Evolutionary conservation across 306 rosid genomes (phyloP).

Genomic region (Sicyos baderoa): DNA sequence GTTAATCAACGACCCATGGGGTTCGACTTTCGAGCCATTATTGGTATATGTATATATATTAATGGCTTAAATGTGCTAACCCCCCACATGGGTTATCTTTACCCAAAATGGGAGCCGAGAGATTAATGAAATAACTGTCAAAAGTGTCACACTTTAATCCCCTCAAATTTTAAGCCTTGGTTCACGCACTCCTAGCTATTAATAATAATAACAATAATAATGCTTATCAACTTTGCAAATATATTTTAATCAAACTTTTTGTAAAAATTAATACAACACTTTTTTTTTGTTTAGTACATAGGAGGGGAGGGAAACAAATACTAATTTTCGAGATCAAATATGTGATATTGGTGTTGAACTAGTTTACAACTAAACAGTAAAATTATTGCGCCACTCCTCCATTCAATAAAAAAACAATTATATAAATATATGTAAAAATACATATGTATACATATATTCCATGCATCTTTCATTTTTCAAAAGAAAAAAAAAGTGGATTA

Average conservation of each 20-base stretch:
- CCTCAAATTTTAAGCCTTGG: background rate
- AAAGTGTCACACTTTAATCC: constrained; percentile 5
- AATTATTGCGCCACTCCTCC: too few relatives aligned
- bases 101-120: constrained; percentile 4
- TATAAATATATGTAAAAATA: too few relatives aligned
- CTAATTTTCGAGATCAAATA: too few relatives aligned
- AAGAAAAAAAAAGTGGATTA: too few relatives aligned
- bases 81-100: constrained; percentile 22
- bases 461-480: too few relatives aligned
- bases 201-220: background rate
- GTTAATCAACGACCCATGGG: background rate
- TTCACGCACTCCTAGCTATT: background rate
- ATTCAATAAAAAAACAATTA: too few relatives aligned
- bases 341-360: too few relatives aligned
- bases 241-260: background rate
- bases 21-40: constrained; percentile 4
- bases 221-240: background rate
- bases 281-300: too few relatives aligned
- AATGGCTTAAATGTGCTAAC: constrained; percentile 3
- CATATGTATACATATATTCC: too few relatives aligned
- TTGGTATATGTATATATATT: background rate
- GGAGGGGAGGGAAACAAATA: too few relatives aligned
- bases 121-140: constrained; percentile 5
- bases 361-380: too few relatives aligned
- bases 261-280: background rate